These are phyloP conservation scores for Pleurotus giganteus DNA, from an alignment of 768 basidiomycete genomes.

Conservation along the genomic window DNA sequence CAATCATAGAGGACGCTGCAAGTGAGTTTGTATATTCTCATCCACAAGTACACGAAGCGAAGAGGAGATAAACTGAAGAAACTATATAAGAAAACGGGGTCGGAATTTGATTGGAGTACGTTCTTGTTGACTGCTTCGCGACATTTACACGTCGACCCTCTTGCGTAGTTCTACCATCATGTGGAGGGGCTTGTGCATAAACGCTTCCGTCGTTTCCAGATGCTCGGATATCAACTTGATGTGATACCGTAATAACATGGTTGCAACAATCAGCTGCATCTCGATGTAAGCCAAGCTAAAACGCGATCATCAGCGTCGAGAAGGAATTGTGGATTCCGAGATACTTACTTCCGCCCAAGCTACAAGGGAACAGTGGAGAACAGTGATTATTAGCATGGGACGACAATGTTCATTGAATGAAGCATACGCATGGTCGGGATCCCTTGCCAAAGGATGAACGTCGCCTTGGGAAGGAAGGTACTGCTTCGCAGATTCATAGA, in stretches of 20 bases:
- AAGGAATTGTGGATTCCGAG: background rate
- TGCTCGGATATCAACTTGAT: conserved; percentile 17
- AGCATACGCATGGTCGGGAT: conserved; percentile 28
- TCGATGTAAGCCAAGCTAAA: conserved; percentile 28
- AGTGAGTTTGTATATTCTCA: no score
- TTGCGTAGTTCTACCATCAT: conserved; percentile 17
- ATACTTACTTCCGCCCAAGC: conserved; percentile 23
- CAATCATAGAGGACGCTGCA: no score
- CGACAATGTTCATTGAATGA: background rate
- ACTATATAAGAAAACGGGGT: no score
- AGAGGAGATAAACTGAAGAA: no score
- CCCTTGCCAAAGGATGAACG: conserved; percentile 29
- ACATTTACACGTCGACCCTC: background rate
- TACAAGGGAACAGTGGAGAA: no score
- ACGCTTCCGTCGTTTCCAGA: conserved; percentile 25
- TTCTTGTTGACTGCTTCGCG: no score
- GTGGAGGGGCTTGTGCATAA: conserved; percentile 26
- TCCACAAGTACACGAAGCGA: no score
- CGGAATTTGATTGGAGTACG: no score
- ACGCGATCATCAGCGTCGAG: conserved; percentile 7
- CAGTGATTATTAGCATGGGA: background rate
- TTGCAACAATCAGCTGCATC: conserved; percentile 22
- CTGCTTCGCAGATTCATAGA: conserved; percentile 15
- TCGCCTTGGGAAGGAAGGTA: conserved; percentile 21
- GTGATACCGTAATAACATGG: conserved; percentile 23